Conservation (phyloP, 768 basidiomycete genomes). For the Kwoniella sp. region DNA sequence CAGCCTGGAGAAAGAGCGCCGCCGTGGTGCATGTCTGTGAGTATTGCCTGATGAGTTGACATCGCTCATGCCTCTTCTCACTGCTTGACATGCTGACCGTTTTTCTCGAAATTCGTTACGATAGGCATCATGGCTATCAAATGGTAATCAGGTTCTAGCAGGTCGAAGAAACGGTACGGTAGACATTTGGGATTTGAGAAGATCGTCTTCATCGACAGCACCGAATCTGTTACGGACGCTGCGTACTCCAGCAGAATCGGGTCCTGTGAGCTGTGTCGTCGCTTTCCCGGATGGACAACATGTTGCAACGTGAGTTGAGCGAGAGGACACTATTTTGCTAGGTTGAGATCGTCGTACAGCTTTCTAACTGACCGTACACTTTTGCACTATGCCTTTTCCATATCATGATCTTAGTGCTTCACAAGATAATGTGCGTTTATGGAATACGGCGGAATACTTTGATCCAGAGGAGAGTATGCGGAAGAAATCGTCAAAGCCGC, state of each 20-base stretch:
- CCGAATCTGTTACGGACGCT: conserved; percentile 79
- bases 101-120: conserved; percentile 5
- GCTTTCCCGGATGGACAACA: conserved; percentile 91
- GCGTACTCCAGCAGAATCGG: conserved; percentile 82
- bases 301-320: conserved; percentile 72
- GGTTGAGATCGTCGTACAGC: too few relatives aligned
- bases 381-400: too few relatives aligned
- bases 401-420: conserved; percentile 83
- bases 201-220: conserved; percentile 64
- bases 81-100: not conserved
- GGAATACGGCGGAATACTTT: conserved; percentile 81
- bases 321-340: too few relatives aligned
- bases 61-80: not conserved
- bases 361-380: too few relatives aligned
- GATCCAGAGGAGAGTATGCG: conserved; percentile 68
- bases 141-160: conserved; percentile 84
- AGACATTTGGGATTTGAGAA: conserved; percentile 92
- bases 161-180: conserved; percentile 87
- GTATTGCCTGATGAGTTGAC: conserved; percentile 38
- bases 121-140: conserved; percentile 91
- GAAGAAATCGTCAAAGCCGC: conserved; percentile 63
- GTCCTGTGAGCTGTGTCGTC: conserved; percentile 86
- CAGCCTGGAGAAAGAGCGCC: conserved; percentile 90
- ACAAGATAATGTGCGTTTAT: conserved; percentile 86
- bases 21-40: conserved; percentile 92